Evolutionary conservation across 1,284 basidiomycete species (phyloP).

Genomic region (Blastosporella zonata): DNA sequence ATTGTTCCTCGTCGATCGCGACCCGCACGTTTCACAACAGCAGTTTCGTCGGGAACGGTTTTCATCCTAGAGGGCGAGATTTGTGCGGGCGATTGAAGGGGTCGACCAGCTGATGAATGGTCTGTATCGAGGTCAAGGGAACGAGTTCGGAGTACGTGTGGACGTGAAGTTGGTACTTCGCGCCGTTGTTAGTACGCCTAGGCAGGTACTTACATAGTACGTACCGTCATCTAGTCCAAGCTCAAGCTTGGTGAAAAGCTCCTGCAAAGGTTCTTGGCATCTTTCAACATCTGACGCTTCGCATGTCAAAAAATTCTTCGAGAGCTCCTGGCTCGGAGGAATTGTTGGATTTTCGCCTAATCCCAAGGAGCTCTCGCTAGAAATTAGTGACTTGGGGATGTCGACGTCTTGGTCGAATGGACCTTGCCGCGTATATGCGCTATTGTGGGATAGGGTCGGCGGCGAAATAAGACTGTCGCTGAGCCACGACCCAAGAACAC

Average conservation of each 20-base stretch:
- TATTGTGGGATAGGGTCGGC: constrained; percentile 21
- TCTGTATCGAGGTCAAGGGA: constrained; percentile 16
- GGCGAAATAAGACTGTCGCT: constrained; percentile 45
- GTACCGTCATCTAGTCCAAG: constrained; percentile 13
- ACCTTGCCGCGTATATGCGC: constrained; percentile 9
- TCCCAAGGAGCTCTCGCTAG: background rate
- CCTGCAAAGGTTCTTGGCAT: constrained; percentile 14
- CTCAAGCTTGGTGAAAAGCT: constrained; percentile 24
- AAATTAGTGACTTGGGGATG: background rate
- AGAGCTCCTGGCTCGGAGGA: background rate
- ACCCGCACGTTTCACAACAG: constrained; percentile 19
- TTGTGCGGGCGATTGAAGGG: constrained; percentile 20
- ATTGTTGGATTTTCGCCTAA: background rate
- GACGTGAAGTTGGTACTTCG: constrained; percentile 6
- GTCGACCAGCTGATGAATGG: constrained; percentile 10
- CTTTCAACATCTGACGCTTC: background rate
- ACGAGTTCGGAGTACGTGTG: constrained; percentile 9
- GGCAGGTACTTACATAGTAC: background rate
- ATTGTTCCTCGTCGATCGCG: constrained; percentile 47
- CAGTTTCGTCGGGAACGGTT: constrained; percentile 6
- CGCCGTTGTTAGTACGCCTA: background rate
- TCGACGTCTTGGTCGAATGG: constrained; percentile 1
- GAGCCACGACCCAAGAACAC: constrained; percentile 32
- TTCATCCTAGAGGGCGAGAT: constrained; percentile 14
- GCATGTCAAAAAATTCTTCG: background rate